A percentile compares a stretch with the other conserved stretches of the same genome.
phyloP scores from a whole-genome alignment of 2,329 filamentous ascomycete species.

The Fusarium albosuccineum region DNA sequence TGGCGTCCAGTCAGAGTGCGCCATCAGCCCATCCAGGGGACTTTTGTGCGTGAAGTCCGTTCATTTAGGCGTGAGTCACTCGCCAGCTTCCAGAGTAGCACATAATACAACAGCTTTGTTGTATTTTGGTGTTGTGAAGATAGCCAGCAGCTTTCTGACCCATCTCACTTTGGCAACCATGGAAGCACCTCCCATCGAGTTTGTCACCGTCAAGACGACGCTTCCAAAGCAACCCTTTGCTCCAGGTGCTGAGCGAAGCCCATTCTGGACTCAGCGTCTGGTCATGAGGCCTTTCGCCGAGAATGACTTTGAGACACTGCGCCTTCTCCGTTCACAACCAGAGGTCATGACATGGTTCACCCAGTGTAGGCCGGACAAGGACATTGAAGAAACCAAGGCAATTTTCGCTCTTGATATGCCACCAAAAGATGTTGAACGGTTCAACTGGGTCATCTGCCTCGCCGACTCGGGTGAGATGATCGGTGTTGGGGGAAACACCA shows the following conservation, averaged over 20 bases:
- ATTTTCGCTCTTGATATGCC: slow-evolving; percentile 59
- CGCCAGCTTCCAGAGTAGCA: background rate
- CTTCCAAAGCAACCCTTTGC: slow-evolving; percentile 60
- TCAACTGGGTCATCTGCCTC: slow-evolving; percentile 68
- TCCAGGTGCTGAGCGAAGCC: slow-evolving; percentile 52
- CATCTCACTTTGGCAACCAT: slow-evolving; percentile 28
- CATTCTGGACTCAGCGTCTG: slow-evolving; percentile 66
- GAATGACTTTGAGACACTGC: slow-evolving; percentile 64
- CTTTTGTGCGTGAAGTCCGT: slow-evolving; percentile 1
- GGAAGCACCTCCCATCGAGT: slow-evolving; percentile 45
- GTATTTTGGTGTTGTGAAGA: background rate
- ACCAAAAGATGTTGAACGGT: slow-evolving; percentile 63
- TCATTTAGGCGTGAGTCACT: background rate
- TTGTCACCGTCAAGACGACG: slow-evolving; percentile 62
- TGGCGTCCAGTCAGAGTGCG: background rate
- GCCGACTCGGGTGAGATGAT: slow-evolving; percentile 63
- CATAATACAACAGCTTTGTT: background rate
- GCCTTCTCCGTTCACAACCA: slow-evolving; percentile 67
- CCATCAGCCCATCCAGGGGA: background rate
- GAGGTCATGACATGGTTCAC: slow-evolving; percentile 74
- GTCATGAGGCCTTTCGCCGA: slow-evolving; percentile 64
- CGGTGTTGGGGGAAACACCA: slow-evolving; percentile 62
- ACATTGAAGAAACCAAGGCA: slow-evolving; percentile 58
- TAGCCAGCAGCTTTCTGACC: background rate
- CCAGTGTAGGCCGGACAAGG: slow-evolving; percentile 57